A percentile compares a stretch with the other conserved stretches of the same genome.
Conservation (phyloP, 345 rosid genomes). For the Citrus hindsii region DNA sequence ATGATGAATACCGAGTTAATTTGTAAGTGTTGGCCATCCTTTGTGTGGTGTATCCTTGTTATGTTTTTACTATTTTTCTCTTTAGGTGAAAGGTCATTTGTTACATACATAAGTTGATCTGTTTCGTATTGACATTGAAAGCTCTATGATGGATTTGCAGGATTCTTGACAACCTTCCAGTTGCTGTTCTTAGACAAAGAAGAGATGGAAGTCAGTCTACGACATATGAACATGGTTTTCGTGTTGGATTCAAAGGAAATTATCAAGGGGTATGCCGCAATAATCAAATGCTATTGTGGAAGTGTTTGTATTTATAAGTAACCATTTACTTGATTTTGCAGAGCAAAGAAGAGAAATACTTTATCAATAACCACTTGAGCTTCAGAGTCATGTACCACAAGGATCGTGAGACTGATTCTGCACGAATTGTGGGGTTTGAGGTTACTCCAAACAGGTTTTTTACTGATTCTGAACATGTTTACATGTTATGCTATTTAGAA, state of each 20-base stretch:
- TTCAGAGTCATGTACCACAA: slow-evolving; percentile 90
- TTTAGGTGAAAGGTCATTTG: not conserved
- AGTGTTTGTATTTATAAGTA: slow-evolving; percentile 7
- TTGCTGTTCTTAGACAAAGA: slow-evolving; percentile 90
- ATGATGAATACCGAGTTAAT: slow-evolving; percentile 91
- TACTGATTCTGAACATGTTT: slow-evolving; percentile 1
- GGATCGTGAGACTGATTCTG: slow-evolving; percentile 77
- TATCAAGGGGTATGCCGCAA: slow-evolving; percentile 70
- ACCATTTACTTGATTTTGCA: slow-evolving; percentile 30
- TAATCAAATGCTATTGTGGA: slow-evolving; percentile 9
- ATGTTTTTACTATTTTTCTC: not conserved
- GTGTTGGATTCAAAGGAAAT: slow-evolving; percentile 94
- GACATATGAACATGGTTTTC: slow-evolving; percentile 91
- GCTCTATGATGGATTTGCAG: slow-evolving; percentile 37
- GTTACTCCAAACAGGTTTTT: slow-evolving; percentile 84
- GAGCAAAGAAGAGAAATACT: slow-evolving; percentile 96
- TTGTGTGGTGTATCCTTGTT: not conserved
- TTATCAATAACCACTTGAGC: slow-evolving; percentile 92
- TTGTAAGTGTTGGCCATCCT: slow-evolving; percentile 49
- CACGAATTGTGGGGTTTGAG: slow-evolving; percentile 96
- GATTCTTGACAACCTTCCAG: slow-evolving; percentile 98
- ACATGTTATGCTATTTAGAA: not conserved
- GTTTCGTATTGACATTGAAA: slow-evolving; percentile 5
- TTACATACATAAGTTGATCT: not conserved
- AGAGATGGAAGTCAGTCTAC: slow-evolving; percentile 85